Conservation (phyloP, 1,284 basidiomycete species). For the Phlebopus sp. region DNA sequence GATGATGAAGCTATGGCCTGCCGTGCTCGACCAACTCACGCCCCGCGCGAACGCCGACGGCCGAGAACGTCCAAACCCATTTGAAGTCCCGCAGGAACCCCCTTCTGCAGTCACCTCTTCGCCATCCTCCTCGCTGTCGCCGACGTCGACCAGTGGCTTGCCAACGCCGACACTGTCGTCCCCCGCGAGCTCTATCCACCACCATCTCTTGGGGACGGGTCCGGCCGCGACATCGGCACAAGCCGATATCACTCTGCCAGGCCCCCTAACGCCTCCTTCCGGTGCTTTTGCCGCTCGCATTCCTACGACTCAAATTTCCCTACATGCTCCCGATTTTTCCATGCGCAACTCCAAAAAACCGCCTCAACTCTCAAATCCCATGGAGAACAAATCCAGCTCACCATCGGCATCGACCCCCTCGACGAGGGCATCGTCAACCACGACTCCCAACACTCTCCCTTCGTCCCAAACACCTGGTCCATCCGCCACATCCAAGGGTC, state of each 20-base stretch:
- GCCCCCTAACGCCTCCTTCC: slow-evolving; percentile 39
- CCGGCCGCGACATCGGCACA: slow-evolving; percentile 22
- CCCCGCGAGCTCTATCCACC: slow-evolving; percentile 29
- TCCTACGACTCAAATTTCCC: slow-evolving; percentile 70
- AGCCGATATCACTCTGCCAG: slow-evolving; percentile 35
- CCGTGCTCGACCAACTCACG: slow-evolving; percentile 68
- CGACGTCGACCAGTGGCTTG: slow-evolving; percentile 3
- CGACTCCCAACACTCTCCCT: slow-evolving; percentile 24
- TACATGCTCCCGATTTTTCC: slow-evolving; percentile 78
- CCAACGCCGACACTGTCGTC: slow-evolving; percentile 13
- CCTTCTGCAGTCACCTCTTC: slow-evolving; percentile 25
- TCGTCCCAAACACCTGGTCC: slow-evolving; percentile 33
- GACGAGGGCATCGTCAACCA: slow-evolving; percentile 28
- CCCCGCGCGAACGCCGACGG: slow-evolving; percentile 55
- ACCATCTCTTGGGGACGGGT: slow-evolving; percentile 38
- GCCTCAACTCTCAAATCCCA: slow-evolving; percentile 29
- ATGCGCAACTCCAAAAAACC: slow-evolving; percentile 54
- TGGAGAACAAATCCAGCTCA: slow-evolving; percentile 36
- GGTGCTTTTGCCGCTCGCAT: slow-evolving; percentile 51
- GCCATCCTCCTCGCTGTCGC: slow-evolving; percentile 23
- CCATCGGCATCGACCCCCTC: slow-evolving; percentile 44
- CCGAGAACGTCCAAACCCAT: slow-evolving; percentile 65
- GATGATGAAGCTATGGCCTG: slow-evolving; percentile 71
- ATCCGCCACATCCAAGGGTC: slow-evolving; percentile 61
- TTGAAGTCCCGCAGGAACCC: slow-evolving; percentile 43